phyloP scores from a whole-genome alignment of 495 filamentous ascomycete genomes.

The Aspergillus coremiiformis region DNA sequence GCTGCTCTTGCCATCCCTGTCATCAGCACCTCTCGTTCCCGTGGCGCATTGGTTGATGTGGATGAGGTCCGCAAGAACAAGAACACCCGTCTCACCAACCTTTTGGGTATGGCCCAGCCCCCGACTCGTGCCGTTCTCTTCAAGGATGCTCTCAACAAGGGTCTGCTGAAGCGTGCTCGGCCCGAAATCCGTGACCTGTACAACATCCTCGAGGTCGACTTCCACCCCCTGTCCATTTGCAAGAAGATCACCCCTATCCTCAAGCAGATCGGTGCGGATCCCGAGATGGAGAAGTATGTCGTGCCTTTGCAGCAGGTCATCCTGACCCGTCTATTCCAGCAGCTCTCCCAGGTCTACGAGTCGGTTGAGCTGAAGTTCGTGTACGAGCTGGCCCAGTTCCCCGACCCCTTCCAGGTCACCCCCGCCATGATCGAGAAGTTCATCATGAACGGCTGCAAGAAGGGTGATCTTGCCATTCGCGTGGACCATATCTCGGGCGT shows the following conservation, averaged over 20 bases:
- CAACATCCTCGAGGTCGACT: constrained; percentile 97
- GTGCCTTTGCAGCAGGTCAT: constrained; percentile 95
- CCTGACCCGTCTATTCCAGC: constrained; percentile 94
- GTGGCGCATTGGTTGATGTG: constrained; percentile 90
- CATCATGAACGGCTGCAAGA: constrained; percentile 99
- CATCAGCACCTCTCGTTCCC: constrained; percentile 95
- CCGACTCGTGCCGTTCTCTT: constrained; percentile 88
- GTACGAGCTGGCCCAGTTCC: constrained; percentile 88
- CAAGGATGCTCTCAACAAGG: constrained; percentile 91
- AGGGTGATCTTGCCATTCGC: constrained; percentile 93
- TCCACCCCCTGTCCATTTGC: constrained; percentile 97
- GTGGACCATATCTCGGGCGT: constrained; percentile 92
- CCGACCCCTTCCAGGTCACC: constrained; percentile 90
- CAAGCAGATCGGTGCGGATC: constrained; percentile 84
- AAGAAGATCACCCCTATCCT: constrained; percentile 98
- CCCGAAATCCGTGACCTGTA: constrained; percentile 94
- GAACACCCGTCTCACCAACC: constrained; percentile 91
- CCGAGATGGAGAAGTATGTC: constrained; percentile 96
- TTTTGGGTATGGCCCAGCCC: constrained; percentile 83
- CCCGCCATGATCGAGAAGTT: constrained; percentile 96
- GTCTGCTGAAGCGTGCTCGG: constrained; percentile 80
- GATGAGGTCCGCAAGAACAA: constrained; percentile 98
- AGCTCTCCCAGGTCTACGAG: constrained; percentile 98
- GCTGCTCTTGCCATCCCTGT: constrained; percentile 94
- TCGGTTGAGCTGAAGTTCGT: constrained; percentile 94